These are phyloP conservation scores for Asparagopsis taxiformis DNA, from an alignment of 31 red algal genomes.

Conservation along the genomic window DNA sequence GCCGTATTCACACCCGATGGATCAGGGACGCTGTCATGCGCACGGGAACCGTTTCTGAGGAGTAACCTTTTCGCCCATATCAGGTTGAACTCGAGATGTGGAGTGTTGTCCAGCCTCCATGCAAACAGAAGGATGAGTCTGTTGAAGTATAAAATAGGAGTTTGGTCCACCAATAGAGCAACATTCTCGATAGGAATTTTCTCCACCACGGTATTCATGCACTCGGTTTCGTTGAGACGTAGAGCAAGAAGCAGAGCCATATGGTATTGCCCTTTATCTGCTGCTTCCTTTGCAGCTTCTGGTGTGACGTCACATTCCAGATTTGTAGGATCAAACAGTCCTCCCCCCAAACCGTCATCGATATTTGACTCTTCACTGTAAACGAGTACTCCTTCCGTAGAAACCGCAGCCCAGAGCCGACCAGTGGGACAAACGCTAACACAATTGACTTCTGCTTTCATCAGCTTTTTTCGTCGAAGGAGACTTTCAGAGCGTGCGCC, in stretches of 20 bases:
- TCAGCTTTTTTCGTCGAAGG: too few relatives aligned
- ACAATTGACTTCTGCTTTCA: too few relatives aligned
- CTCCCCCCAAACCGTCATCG: too few relatives aligned
- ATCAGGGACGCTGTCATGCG: slow-evolving; percentile 17
- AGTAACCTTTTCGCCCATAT: slow-evolving; percentile 37
- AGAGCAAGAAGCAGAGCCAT: slow-evolving; percentile 65
- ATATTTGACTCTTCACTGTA: too few relatives aligned
- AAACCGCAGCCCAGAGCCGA: too few relatives aligned
- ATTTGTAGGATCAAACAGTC: slow-evolving; percentile 85
- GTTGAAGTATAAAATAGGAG: slow-evolving; percentile 41
- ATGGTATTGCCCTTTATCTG: slow-evolving; percentile 25
- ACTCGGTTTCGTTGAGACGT: slow-evolving; percentile 67
- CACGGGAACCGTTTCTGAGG: slow-evolving; percentile 29
- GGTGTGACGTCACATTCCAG: slow-evolving; percentile 87
- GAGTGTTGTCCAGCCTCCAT: slow-evolving; percentile 67
- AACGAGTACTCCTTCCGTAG: too few relatives aligned
- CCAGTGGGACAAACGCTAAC: too few relatives aligned
- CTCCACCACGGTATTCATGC: slow-evolving; percentile 56
- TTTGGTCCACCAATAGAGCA: slow-evolving; percentile 12
- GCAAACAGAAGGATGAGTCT: slow-evolving; percentile 60
- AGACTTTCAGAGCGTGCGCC: too few relatives aligned
- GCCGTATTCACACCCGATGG: slow-evolving; percentile 49
- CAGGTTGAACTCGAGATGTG: slow-evolving; percentile 74
- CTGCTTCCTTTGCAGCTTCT: slow-evolving; percentile 50
- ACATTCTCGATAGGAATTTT: slow-evolving; percentile 44